Conservation (phyloP, 116 monocot species). For the Papilionanthe hybrid region DNA sequence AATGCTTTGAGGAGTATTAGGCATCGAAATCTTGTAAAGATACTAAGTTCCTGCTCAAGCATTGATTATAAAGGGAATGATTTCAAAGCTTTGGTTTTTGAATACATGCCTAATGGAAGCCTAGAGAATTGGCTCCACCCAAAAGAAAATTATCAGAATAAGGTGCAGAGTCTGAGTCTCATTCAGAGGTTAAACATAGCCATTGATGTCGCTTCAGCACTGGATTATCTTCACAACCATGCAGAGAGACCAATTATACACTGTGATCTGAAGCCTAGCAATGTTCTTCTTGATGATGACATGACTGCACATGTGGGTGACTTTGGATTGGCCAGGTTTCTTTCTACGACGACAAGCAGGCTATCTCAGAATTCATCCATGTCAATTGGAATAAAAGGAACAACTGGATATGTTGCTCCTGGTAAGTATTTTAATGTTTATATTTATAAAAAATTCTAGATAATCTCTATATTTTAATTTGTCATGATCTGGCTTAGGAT, state of each 20-base stretch:
- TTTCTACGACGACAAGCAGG: neutral
- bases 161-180: neutral
- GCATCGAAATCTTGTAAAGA: slow-evolving; percentile 11
- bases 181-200: slow-evolving; percentile 7
- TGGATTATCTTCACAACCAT: slow-evolving; percentile 26
- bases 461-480: too few relatives aligned
- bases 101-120: slow-evolving; percentile 22
- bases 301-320: slow-evolving; percentile 12
- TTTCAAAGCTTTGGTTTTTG: slow-evolving; percentile 17
- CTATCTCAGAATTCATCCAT: slow-evolving; percentile 1
- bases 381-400: slow-evolving; percentile 4
- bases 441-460: too few relatives aligned
- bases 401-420: slow-evolving; percentile 22
- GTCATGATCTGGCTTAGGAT: too few relatives aligned
- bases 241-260: neutral
- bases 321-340: slow-evolving; percentile 20
- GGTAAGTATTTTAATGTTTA: neutral
- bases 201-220: slow-evolving; percentile 13
- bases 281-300: slow-evolving; percentile 20
- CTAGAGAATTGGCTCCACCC: slow-evolving; percentile 20
- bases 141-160: too few relatives aligned
- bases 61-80: slow-evolving; percentile 8
- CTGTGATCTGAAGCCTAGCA: slow-evolving; percentile 31
- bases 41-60: slow-evolving; percentile 9
- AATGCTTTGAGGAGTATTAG: neutral